phyloP scores from a whole-genome alignment of 192 early-diverging fungal species.

The Pilaira anomala region DNA sequence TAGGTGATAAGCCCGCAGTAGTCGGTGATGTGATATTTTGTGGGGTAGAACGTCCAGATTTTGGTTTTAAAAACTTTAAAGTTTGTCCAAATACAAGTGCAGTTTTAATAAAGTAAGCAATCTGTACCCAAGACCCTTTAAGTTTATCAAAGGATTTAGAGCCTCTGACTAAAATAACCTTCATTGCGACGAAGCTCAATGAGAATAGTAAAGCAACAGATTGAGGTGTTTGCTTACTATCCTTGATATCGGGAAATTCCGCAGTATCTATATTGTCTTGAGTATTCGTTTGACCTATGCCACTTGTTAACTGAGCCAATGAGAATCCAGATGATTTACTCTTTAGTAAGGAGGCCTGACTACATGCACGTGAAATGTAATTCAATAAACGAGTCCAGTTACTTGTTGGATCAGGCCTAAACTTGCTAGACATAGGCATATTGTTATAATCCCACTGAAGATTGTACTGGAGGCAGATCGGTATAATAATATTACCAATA shows the following conservation, averaged over 20 bases:
- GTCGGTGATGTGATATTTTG: background rate
- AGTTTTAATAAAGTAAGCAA: conserved; percentile 39
- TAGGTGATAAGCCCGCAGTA: background rate
- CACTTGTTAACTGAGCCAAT: conserved; percentile 14
- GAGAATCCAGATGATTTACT: conserved; percentile 21
- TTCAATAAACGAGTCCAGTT: conserved; percentile 28
- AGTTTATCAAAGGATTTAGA: conserved; percentile 40
- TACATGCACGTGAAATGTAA: conserved; percentile 25
- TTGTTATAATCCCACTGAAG: conserved; percentile 21
- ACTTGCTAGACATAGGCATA: background rate
- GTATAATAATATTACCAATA: conserved; percentile 49
- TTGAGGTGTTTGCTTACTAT: conserved; percentile 18
- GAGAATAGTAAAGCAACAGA: conserved; percentile 35
- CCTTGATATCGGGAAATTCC: conserved; percentile 12
- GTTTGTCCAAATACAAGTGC: conserved; percentile 39
- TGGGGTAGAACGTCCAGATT: conserved; percentile 5
- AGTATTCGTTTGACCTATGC: background rate
- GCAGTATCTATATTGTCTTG: background rate
- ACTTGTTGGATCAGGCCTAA: conserved; percentile 11
- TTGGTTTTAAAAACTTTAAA: conserved; percentile 19
- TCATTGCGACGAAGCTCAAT: conserved; percentile 50
- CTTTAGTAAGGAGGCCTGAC: conserved; percentile 22
- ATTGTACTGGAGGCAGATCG: conserved; percentile 49
- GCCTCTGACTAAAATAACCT: conserved; percentile 52
- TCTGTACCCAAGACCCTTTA: conserved; percentile 41